Base-by-base conservation (phyloP, 306 rosid species). In the Glycine soja region DNA sequence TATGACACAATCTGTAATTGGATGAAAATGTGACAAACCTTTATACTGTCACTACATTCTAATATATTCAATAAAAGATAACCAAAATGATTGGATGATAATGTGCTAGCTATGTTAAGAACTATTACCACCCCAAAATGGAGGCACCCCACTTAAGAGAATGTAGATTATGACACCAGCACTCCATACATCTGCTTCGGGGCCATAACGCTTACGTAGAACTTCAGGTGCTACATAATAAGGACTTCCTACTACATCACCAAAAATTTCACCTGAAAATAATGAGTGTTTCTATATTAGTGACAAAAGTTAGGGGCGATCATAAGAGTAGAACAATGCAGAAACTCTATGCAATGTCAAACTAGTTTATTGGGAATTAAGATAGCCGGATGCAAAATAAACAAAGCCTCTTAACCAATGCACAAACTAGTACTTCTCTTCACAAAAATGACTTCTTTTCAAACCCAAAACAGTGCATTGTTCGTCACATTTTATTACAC, bases 161-260 rank as follows among this genome's bases (percentile, higher is more conserved):
- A 95, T 95, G 91, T 87, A 95, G 81, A 92, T 24, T 63, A 95
- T 95, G 42, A 95, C 92, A 36, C 98, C 97, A 38, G 92, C 97
- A 74, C 98, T 95, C 98, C 98, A 95, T 68, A 95, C 93, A 87
- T 95, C 97, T 47, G 97, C 86, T 88, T 89, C 94, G 8, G 88
- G 97, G 53, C 98, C 97, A 82, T 91, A 92, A 56, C 36, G 86
- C 85, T 86, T 89, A 56, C 82, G 57, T 68, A 95, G 82, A 77
- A 95, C 88, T 86, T 95, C 98, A 12, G 98, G 98, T 2, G 98
- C 98, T 74, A 95, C 97, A 73, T 91, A 95, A 75, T 88, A 95
- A 10, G 97, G 97, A 85, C 98, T 95, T 81, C 98, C 98, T 45
- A 95, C 98, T 72, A 91, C 95, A 63, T 92, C 98, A 72, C 6